phyloP scores from a whole-genome alignment of 306 rosid species.

The Vigna reflexopilosa region DNA sequence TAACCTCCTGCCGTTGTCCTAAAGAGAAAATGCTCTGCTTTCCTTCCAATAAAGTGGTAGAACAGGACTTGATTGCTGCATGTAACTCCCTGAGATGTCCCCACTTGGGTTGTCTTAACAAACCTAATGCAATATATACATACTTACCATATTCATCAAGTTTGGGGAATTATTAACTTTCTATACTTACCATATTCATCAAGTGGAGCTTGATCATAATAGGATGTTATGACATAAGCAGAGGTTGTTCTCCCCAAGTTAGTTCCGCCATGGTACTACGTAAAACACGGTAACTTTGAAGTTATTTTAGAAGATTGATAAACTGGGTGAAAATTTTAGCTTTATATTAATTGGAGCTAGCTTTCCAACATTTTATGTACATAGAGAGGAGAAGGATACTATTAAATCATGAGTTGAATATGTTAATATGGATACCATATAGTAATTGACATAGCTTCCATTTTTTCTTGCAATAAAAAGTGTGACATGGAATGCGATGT shows the following conservation, averaged over 20 bases:
- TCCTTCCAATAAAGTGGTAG: constrained; percentile 64
- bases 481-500: constrained; percentile 73
- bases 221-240: constrained; percentile 58
- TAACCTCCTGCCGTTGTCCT: constrained; percentile 59
- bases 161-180: neutral
- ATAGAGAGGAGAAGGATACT: neutral
- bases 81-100: constrained; percentile 72
- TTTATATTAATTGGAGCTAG: no score
- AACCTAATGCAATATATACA: constrained; percentile 44
- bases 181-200: constrained; percentile 53
- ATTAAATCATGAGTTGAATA: neutral
- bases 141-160: neutral
- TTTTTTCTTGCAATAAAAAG: constrained; percentile 76
- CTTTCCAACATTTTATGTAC: no score
- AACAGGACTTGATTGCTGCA: constrained; percentile 58
- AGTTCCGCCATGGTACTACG: constrained; percentile 78
- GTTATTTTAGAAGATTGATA: no score
- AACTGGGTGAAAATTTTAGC: no score
- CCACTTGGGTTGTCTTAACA: constrained; percentile 74
- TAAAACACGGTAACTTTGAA: neutral
- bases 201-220: constrained; percentile 70
- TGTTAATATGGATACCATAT: constrained; percentile 60
- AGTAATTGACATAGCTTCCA: constrained; percentile 80
- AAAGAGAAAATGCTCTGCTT: constrained; percentile 51
- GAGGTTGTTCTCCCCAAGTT: constrained; percentile 67